A percentile compares a stretch with the other conserved stretches of the same genome.
phyloP scores from a whole-genome alignment of 257 asterid genomes.

The Plantago major region DNA sequence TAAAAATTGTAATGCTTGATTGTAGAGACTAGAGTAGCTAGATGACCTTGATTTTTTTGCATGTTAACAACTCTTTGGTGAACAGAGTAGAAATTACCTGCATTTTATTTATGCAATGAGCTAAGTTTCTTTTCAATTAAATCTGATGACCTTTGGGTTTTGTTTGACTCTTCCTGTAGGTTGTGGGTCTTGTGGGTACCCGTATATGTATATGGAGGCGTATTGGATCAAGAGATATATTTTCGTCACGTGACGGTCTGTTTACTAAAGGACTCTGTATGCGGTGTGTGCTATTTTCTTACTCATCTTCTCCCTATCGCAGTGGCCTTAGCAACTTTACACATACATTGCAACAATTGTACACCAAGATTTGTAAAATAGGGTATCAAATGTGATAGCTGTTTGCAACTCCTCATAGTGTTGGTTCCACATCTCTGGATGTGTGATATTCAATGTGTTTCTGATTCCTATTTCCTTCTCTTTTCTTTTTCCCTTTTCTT shows the following conservation, averaged over 20 bases:
- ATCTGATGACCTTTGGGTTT: conserved; percentile 15
- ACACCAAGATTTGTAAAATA: no score
- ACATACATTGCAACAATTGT: no score
- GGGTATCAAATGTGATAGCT: no score
- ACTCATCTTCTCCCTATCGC: no score
- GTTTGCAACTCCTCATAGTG: no score
- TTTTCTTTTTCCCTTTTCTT: no score
- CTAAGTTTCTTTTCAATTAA: conserved; percentile 7
- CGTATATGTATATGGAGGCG: conserved; percentile 93
- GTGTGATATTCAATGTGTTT: no score
- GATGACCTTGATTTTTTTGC: conserved; percentile 8
- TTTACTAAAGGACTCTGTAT: conserved; percentile 78
- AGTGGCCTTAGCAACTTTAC: no score
- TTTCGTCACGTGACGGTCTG: conserved; percentile 84
- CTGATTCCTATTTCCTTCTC: no score
- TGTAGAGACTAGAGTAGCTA: background rate
- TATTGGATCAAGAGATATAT: conserved; percentile 55
- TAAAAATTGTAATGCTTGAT: background rate
- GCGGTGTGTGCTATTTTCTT: conserved; percentile 54
- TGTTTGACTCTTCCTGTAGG: conserved; percentile 35
- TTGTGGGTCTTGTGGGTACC: conserved; percentile 92
- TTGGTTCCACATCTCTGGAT: no score
- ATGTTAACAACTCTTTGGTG: conserved; percentile 9
- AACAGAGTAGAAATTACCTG: conserved; percentile 9
- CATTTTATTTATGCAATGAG: background rate